Conservation (phyloP, 495 filamentous ascomycete species). For the Astrothelium macrocarpum region DNA sequence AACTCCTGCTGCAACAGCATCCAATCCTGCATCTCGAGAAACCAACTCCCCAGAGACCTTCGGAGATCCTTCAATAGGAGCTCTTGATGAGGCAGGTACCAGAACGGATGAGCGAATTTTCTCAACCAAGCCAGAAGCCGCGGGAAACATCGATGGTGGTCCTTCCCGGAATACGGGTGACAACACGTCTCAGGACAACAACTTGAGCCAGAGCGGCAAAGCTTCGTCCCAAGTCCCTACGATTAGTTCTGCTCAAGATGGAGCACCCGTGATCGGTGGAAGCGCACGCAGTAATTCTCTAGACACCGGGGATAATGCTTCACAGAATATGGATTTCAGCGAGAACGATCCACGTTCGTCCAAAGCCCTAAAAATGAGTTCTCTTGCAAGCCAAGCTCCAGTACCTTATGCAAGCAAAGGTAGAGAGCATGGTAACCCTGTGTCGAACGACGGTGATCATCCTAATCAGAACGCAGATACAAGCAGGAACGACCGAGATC, state of each 20-base stretch:
- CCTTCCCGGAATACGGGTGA: background rate
- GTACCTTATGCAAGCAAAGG: too few relatives aligned
- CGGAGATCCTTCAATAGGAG: background rate
- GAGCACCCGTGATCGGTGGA: background rate
- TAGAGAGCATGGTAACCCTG: too few relatives aligned
- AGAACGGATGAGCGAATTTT: background rate
- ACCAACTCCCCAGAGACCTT: background rate
- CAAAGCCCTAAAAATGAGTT: background rate
- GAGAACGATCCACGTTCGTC: background rate
- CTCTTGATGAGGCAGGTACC: background rate
- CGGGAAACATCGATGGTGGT: background rate
- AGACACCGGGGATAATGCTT: background rate
- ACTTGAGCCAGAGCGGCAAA: background rate
- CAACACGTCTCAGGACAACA: background rate
- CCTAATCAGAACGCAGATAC: too few relatives aligned
- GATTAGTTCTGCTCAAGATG: background rate
- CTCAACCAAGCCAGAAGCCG: background rate
- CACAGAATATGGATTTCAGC: background rate
- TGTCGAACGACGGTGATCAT: too few relatives aligned
- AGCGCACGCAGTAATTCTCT: background rate
- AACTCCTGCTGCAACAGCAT: background rate
- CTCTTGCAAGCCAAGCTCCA: background rate
- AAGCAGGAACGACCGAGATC: too few relatives aligned
- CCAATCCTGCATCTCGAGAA: background rate
- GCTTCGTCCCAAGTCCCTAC: background rate